Percentiles rank a stretch among this genome's conserved stretches.
Conservation (phyloP, 2,329 filamentous ascomycete species). For the Fusarium sp. region DNA sequence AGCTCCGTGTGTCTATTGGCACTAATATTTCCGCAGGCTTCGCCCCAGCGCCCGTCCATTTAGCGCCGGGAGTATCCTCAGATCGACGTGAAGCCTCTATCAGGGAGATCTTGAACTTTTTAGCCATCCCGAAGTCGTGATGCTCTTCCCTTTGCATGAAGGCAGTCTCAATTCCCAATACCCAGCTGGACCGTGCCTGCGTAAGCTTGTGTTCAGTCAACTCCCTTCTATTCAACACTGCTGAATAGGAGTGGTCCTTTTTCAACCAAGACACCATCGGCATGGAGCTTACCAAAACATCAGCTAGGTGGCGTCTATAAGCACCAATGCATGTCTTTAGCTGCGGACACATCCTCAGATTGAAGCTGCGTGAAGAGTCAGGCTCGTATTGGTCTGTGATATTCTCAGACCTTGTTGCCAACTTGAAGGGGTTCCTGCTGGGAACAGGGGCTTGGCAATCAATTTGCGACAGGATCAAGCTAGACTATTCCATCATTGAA, state of each 20-base stretch:
- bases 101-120: constrained; percentile 35
- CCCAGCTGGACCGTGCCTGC: not conserved
- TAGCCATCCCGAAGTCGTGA: constrained; percentile 25
- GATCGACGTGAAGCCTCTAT: constrained; percentile 31
- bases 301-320: constrained; percentile 8
- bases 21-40: constrained; percentile 20
- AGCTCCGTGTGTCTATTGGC: constrained; percentile 6
- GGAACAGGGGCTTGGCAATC: constrained; percentile 14
- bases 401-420: constrained; percentile 12
- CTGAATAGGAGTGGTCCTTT: not conserved
- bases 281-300: constrained; percentile 21
- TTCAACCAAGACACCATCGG: constrained; percentile 17
- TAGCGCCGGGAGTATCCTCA: constrained; percentile 44
- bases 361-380: not conserved
- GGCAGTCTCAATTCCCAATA: not conserved
- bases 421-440: constrained; percentile 9
- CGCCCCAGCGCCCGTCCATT: constrained; percentile 21
- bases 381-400: constrained; percentile 9
- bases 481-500: not conserved
- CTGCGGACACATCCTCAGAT: constrained; percentile 11
- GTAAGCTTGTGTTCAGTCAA: not conserved
- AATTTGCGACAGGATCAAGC: constrained; percentile 3
- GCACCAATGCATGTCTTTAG: constrained; percentile 26
- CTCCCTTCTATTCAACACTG: not conserved
- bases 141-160: not conserved